Conservation (phyloP, 2,329 filamentous ascomycete species). For the Pyrenophora tritici-repentis region DNA sequence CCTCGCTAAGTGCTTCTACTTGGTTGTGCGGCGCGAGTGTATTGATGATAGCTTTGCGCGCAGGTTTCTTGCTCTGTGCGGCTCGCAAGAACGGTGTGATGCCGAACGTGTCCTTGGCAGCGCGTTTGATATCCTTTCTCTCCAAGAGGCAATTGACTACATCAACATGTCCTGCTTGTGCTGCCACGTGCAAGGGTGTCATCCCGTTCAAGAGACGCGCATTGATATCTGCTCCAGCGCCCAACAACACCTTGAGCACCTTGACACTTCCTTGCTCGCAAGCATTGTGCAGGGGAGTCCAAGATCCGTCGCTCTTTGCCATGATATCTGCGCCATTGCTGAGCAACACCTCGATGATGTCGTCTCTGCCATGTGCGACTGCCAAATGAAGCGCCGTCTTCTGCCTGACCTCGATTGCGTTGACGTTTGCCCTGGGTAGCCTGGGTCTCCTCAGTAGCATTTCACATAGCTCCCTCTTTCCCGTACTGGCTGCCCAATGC, state of each 20-base stretch:
- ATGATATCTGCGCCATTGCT: slow-evolving; percentile 38
- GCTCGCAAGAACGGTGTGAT: slow-evolving; percentile 52
- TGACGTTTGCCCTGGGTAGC: slow-evolving; percentile 37
- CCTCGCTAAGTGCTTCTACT: slow-evolving; percentile 43
- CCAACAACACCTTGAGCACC: slow-evolving; percentile 38
- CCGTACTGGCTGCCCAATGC: slow-evolving; percentile 64
- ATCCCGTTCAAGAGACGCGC: slow-evolving; percentile 40
- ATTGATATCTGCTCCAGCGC: slow-evolving; percentile 42
- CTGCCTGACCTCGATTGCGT: slow-evolving; percentile 41
- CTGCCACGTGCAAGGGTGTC: slow-evolving; percentile 48
- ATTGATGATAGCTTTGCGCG: slow-evolving; percentile 49
- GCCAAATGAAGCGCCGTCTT: slow-evolving; percentile 47
- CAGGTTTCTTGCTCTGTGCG: slow-evolving; percentile 42
- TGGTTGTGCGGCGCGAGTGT: slow-evolving; percentile 50
- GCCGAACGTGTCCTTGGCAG: slow-evolving; percentile 51
- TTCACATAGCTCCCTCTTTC: slow-evolving; percentile 57
- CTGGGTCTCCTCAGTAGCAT: slow-evolving; percentile 50
- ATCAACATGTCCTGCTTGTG: slow-evolving; percentile 42
- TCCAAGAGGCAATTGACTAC: slow-evolving; percentile 47
- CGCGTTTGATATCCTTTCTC: slow-evolving; percentile 43
- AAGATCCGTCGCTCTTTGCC: slow-evolving; percentile 43
- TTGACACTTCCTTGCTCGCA: slow-evolving; percentile 41
- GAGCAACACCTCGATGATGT: slow-evolving; percentile 44
- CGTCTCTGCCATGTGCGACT: slow-evolving; percentile 41
- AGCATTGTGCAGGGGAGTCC: slow-evolving; percentile 44